Conservation (phyloP, 495 filamentous ascomycete species). For the Penicillium goetzii region DNA sequence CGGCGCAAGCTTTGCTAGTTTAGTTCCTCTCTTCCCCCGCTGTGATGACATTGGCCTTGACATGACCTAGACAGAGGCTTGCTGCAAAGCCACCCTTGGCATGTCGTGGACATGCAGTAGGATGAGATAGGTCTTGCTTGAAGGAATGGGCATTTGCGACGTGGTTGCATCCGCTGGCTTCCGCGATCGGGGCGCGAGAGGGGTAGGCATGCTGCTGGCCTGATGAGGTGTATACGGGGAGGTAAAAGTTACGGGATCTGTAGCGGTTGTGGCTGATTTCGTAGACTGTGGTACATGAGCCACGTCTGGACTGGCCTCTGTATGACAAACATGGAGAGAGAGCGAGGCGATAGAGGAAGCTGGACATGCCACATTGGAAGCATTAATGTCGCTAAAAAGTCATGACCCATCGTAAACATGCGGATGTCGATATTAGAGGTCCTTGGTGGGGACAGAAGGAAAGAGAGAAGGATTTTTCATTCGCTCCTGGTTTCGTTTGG, state of each 20-base stretch:
- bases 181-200: not conserved
- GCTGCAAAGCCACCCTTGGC: conserved; percentile 8
- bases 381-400: not conserved
- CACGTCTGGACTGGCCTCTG: not conserved
- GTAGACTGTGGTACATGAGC: not conserved
- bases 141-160: conserved; percentile 1
- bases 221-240: not conserved
- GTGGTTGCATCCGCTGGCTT: conserved; percentile 4
- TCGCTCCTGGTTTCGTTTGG: conserved; percentile 80
- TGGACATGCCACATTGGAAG: not conserved
- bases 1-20: conserved; percentile 9
- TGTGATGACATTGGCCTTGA: not conserved
- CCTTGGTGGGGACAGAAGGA: conserved; percentile 77
- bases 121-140: not conserved
- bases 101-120: not conserved
- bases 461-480: conserved; percentile 78
- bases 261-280: not conserved
- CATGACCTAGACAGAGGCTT: not conserved
- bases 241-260: not conserved
- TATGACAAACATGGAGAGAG: not conserved
- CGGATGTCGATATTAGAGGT: conserved; percentile 45
- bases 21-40: not conserved
- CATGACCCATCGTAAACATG: not conserved
- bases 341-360: not conserved
- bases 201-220: not conserved